phyloP scores from a whole-genome alignment of 352 stramenopile species.

The Globisporangium canariense region DNA sequence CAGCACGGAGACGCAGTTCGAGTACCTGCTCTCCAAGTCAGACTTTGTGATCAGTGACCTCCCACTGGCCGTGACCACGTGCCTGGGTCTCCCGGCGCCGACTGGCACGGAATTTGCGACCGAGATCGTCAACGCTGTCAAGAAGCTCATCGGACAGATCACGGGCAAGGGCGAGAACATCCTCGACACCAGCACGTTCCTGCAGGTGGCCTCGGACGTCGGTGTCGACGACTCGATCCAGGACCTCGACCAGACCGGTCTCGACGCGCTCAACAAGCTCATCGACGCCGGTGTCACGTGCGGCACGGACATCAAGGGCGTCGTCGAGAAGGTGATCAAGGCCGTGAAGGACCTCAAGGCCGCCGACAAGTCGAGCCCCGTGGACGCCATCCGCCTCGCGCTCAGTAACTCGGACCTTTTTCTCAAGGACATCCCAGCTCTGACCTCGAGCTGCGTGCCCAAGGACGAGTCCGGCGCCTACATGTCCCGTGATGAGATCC shows the following conservation, averaged over 20 bases:
- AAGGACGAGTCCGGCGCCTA: conserved; percentile 32
- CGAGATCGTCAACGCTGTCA: conserved; percentile 9
- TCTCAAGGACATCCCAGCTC: conserved; percentile 38
- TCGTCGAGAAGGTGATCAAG: conserved; percentile 40
- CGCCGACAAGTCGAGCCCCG: conserved; percentile 9
- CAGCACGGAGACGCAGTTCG: conserved; percentile 47
- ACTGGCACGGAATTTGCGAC: background rate
- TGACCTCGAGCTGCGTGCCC: conserved; percentile 43
- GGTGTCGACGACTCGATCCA: background rate
- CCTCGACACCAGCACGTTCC: conserved; percentile 26
- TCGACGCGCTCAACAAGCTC: conserved; percentile 24
- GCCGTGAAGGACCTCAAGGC: conserved; percentile 39
- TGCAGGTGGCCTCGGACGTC: conserved; percentile 25
- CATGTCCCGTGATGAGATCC: conserved; percentile 41
- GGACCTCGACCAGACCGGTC: background rate
- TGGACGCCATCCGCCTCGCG: conserved; percentile 38
- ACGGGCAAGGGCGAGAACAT: conserved; percentile 39
- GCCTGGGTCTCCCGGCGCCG: conserved; percentile 26
- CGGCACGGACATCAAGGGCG: conserved; percentile 35
- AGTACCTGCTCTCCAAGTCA: conserved; percentile 51
- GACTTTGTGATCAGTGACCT: conserved; percentile 54
- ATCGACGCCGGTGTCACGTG: conserved; percentile 36
- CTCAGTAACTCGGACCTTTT: conserved; percentile 37
- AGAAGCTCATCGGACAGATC: conserved; percentile 19
- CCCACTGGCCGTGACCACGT: conserved; percentile 41